A percentile compares a stretch with the other conserved stretches of the same genome.
These are phyloP conservation scores for Suillus alpinus DNA, from an alignment of 768 basidiomycete genomes.

Conservation along the genomic window DNA sequence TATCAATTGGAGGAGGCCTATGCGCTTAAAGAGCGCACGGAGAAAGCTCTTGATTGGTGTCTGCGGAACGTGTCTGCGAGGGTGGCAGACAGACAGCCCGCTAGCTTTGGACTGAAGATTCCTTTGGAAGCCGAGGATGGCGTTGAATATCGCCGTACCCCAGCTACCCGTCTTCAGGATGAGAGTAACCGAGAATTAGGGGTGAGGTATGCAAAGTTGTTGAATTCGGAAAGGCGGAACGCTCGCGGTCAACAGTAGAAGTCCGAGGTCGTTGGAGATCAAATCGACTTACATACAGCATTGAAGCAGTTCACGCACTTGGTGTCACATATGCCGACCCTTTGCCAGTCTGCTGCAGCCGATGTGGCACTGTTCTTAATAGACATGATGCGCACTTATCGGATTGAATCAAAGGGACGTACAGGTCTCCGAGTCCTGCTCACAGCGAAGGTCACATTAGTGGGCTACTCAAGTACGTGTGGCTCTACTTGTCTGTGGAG, in stretches of 20 bases:
- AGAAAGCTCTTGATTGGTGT: constrained; percentile 65
- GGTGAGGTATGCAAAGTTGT: neutral
- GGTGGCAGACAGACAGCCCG: neutral
- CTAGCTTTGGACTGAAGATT: neutral
- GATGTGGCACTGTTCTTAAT: neutral
- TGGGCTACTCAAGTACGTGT: neutral
- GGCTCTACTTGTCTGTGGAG: neutral
- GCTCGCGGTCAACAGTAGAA: neutral
- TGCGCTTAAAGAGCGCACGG: constrained; percentile 57
- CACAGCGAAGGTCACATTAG: neutral
- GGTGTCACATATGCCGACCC: neutral
- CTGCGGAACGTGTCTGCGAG: constrained; percentile 40
- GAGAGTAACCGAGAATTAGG: neutral
- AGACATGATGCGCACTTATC: neutral
- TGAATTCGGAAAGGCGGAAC: neutral
- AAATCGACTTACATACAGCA: neutral
- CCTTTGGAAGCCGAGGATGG: neutral
- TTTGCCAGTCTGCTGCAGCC: neutral
- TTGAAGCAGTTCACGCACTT: neutral
- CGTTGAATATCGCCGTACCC: constrained; percentile 21
- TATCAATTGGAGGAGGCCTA: constrained; percentile 48
- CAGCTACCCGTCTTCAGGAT: neutral
- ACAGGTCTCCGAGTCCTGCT: neutral
- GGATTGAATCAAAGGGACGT: neutral
- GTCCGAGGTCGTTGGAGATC: neutral